Percentiles rank a stretch among this genome's conserved stretches.
These are phyloP conservation scores for Arthroderma sp. DNA, from an alignment of 2,329 filamentous ascomycete species.

Conservation along the genomic window DNA sequence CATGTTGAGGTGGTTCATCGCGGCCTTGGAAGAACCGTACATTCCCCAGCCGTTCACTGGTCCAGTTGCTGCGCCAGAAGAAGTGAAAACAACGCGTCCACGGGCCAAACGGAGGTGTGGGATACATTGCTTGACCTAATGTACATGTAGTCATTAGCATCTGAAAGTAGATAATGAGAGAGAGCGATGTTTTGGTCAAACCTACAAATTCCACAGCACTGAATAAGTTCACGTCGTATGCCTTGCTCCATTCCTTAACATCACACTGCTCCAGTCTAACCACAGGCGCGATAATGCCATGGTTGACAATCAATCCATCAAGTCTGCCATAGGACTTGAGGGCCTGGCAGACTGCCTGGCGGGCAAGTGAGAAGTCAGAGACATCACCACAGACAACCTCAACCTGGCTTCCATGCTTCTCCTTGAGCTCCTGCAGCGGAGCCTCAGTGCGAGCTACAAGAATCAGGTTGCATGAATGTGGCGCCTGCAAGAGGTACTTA, in stretches of 20 bases:
- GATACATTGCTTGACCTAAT: constrained; percentile 63
- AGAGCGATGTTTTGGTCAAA: constrained; percentile 8
- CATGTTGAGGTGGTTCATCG: constrained; percentile 63
- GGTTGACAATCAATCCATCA: constrained; percentile 78
- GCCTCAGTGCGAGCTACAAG: constrained; percentile 45
- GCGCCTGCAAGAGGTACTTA: constrained; percentile 44
- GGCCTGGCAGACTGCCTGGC: constrained; percentile 53
- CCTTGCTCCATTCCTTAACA: constrained; percentile 60
- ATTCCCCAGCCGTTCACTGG: constrained; percentile 63
- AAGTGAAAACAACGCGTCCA: constrained; percentile 65
- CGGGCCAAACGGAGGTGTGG: constrained; percentile 54
- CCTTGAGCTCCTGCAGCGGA: constrained; percentile 43
- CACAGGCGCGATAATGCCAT: constrained; percentile 68
- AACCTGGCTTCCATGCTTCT: constrained; percentile 43
- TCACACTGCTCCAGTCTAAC: constrained; percentile 55
- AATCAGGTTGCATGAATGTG: constrained; percentile 44
- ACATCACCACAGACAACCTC: constrained; percentile 48
- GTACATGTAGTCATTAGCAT: neutral
- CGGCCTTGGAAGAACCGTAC: constrained; percentile 75
- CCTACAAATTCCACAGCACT: constrained; percentile 66
- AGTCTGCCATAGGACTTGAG: constrained; percentile 54
- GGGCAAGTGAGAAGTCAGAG: constrained; percentile 42
- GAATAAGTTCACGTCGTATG: constrained; percentile 79
- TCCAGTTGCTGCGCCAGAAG: constrained; percentile 60
- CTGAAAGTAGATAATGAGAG: neutral